A percentile compares a stretch with the other conserved stretches of the same genome.
These are phyloP conservation scores for Vaccinium corymbosum DNA, from an alignment of 148 eudicot genomes.

Conservation along the genomic window DNA sequence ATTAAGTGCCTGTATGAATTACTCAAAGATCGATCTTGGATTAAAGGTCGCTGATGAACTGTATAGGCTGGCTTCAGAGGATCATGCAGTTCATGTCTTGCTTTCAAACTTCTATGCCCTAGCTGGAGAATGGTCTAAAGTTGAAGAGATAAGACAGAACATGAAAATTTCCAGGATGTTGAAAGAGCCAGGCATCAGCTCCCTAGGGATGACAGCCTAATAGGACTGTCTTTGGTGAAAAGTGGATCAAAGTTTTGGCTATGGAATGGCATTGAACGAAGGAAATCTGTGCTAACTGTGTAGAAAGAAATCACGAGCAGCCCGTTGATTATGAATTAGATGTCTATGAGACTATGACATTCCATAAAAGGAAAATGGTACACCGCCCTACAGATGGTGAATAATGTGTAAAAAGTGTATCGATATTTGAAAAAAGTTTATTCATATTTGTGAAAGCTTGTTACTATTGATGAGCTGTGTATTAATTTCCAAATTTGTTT, in stretches of 20 bases:
- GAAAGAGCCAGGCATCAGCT: constrained; percentile 25
- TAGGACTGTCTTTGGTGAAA: neutral
- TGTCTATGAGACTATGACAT: too few relatives aligned
- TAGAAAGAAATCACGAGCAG: neutral
- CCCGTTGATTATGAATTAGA: neutral
- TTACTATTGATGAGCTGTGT: too few relatives aligned
- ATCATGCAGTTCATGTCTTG: constrained; percentile 13
- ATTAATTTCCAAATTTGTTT: too few relatives aligned
- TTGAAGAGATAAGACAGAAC: constrained; percentile 17
- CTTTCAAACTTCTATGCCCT: constrained; percentile 27
- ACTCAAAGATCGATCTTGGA: constrained; percentile 21
- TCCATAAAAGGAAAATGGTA: too few relatives aligned
- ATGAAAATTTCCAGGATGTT: constrained; percentile 1
- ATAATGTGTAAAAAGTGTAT: too few relatives aligned
- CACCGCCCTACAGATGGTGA: too few relatives aligned
- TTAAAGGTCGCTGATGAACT: constrained; percentile 19
- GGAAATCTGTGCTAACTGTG: neutral
- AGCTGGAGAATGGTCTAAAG: constrained; percentile 21
- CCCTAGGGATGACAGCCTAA: constrained; percentile 4
- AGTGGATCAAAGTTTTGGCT: neutral
- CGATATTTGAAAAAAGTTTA: too few relatives aligned
- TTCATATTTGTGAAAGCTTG: too few relatives aligned
- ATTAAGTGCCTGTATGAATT: constrained; percentile 15
- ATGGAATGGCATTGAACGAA: neutral
- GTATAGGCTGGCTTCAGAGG: constrained; percentile 1